Evolutionary conservation across 2,329 filamentous ascomycete genomes (phyloP).

Genomic region (Zarea fungicola): DNA sequence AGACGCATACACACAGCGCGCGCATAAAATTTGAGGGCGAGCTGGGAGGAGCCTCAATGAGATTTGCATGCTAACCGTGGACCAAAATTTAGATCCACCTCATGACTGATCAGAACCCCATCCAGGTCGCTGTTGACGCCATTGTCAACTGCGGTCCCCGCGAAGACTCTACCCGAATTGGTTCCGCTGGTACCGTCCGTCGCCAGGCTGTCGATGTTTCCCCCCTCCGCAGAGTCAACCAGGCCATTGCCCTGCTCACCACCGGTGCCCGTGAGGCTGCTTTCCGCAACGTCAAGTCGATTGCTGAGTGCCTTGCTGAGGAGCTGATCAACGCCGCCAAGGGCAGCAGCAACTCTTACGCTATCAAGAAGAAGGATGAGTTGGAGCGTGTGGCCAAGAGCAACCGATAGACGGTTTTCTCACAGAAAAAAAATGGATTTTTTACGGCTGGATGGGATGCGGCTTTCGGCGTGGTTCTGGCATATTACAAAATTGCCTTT

Average conservation of each 20-base stretch:
- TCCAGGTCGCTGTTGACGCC: constrained; percentile 98
- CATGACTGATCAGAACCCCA: constrained; percentile 99
- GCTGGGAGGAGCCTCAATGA: no score
- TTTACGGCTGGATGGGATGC: constrained; percentile 33
- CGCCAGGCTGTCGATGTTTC: constrained; percentile 99
- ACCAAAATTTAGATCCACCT: constrained; percentile 75
- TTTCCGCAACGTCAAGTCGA: constrained; percentile 99
- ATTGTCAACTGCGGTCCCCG: constrained; percentile 99
- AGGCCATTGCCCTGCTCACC: constrained; percentile 97
- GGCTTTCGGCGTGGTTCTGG: constrained; percentile 40
- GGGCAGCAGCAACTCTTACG: constrained; percentile 99
- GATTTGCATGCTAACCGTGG: no score
- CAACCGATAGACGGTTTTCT: constrained; percentile 86
- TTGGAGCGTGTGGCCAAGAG: constrained; percentile 99
- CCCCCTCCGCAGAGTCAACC: constrained; percentile 98
- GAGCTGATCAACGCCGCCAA: constrained; percentile 99
- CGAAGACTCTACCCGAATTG: constrained; percentile 99
- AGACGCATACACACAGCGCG: not conserved
- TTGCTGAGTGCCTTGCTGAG: constrained; percentile 98
- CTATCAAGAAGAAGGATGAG: constrained; percentile 99
- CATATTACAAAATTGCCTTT: constrained; percentile 44
- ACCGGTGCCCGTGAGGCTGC: constrained; percentile 97
- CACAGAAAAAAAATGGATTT: constrained; percentile 19
- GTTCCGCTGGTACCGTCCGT: constrained; percentile 98
- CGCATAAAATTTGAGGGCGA: not conserved